Base-by-base conservation (phyloP, 1,139 yeast genomes). In the Lodderomyces beijingensis region DNA sequence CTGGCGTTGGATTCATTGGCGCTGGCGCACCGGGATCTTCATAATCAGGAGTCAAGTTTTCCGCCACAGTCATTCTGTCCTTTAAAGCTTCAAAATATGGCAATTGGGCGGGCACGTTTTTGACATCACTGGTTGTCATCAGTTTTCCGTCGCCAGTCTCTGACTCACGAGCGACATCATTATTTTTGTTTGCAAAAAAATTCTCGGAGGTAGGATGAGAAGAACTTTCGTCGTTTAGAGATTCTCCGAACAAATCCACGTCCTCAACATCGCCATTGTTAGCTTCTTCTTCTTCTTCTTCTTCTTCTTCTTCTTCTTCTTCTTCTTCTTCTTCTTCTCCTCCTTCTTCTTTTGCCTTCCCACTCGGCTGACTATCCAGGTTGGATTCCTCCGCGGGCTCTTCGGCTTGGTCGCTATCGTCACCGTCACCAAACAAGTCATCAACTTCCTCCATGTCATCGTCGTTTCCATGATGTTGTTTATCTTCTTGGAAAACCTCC, bases 1-100 rank as follows among this genome's bases (percentile, higher is more conserved):
- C 55, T 3, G 87, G 87, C 0, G 88, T 79, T 3, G 79, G 77
- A 18, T 73, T 57, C 7, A 62, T 49, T 0, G 93, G 89, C 3
- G 77, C 59, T 2, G 93, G 93, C 0, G 93, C 91, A 27, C 93
- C 93, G 0, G 93, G 93, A 49, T 83, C 93, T 33, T 67, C 73
- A 46, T 82, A 82, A n/a, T 74, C 59, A 0, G 82, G 82, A 3
- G 65, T 57, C 4, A 67, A 58, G 9, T 53, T 46, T 17, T 46
- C 50, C 19, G 49, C 43, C 22, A 71, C 44, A 0, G 75, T 68
- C 72, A 77, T 75, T 45, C 77, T 76, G 36, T 75, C 77, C 34
- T 70, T 62, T 1, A 83, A 82, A 21, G 77, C 76, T 46, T 77
- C 81, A 34, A 73, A 45, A 38, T 52, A 57, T 7, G 59, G 28